Evolutionary conservation across 306 rosid species (phyloP), one percentile per base, ranked within the genome.

Genomic region (Ormosia semicastrata): DNA sequence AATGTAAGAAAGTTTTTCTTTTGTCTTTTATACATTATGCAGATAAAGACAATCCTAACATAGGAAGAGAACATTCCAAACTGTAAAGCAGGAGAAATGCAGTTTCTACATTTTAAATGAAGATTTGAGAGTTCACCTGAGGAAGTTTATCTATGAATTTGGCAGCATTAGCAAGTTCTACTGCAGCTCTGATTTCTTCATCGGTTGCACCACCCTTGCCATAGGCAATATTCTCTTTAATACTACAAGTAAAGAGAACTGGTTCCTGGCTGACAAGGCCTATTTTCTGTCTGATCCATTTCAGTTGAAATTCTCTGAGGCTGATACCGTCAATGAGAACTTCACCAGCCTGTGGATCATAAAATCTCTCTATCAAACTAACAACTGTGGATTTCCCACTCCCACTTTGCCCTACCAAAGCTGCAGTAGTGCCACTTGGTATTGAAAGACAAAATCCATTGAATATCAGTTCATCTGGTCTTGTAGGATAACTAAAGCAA

Each of bases 241-340:
- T 94, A 81, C 94, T 94, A 3, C 89, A 82, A 29, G 91, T 9
- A 83, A 94, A 94, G 40, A 92, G 83, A 60, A 88, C 84, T 0
- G 98, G 98, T 77, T 94, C 98, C 81, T 94, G 98, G 85, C 97
- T 88, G 30, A 94, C 98, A 4, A 94, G 86, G 33, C 94, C 90
- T 11, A 94, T 92, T 85, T 94, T 89, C 83, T 87, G 87, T 81
- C 97, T 84, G 59, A 94, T 89, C 97, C 98, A 94, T 83, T 89
- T 94, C 79, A 92, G 86, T 39, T 86, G 91, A 82, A 88, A 87
- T 34, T 90, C 89, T 84, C 78, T 92, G 15, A 94, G 84, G 82
- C 92, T 86, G 41, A 92, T 77, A 1, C 93, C 91, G 18, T 94
- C 97, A 74, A 94, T 90, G 73, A 94, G 89, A 70, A 94, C 91